phyloP scores from a whole-genome alignment of 495 filamentous ascomycete species.

The Xylaria telfairii region DNA sequence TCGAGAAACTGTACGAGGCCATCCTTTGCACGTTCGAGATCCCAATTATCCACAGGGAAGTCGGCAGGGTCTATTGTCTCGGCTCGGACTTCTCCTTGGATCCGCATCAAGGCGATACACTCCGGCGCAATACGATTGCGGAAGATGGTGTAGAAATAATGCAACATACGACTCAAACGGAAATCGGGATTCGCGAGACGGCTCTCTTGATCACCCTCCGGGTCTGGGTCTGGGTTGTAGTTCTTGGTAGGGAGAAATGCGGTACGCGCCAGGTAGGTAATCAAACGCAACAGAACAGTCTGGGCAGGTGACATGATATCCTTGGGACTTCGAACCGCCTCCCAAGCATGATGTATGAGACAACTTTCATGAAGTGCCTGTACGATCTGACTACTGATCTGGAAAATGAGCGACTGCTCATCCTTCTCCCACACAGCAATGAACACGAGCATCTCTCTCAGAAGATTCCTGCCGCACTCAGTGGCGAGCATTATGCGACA shows the following conservation, averaged over 20 bases:
- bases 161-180: conserved; percentile 66
- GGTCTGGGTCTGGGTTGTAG: conserved; percentile 59
- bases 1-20: conserved; percentile 92
- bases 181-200: conserved; percentile 46
- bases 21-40: conserved; percentile 86
- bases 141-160: conserved; percentile 91
- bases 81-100: conserved; percentile 84
- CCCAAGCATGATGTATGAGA: conserved; percentile 87
- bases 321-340: conserved; percentile 87
- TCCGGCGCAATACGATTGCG: conserved; percentile 89
- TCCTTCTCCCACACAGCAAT: conserved; percentile 95
- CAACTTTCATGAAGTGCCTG: conserved; percentile 87
- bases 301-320: conserved; percentile 95
- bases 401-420: conserved; percentile 90
- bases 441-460: conserved; percentile 91
- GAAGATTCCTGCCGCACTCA: conserved; percentile 83
- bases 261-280: conserved; percentile 83
- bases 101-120: conserved; percentile 87
- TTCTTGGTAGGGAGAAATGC: conserved; percentile 52
- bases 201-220: conserved; percentile 48
- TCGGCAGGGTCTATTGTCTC: conserved; percentile 62
- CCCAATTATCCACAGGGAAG: conserved; percentile 94
- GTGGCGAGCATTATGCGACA: conserved; percentile 88
- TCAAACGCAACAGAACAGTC: conserved; percentile 85
- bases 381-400: conserved; percentile 94